Evolutionary conservation across 148 eudicot genomes (phyloP).

Genomic region (Vaccinium corymbosum): DNA sequence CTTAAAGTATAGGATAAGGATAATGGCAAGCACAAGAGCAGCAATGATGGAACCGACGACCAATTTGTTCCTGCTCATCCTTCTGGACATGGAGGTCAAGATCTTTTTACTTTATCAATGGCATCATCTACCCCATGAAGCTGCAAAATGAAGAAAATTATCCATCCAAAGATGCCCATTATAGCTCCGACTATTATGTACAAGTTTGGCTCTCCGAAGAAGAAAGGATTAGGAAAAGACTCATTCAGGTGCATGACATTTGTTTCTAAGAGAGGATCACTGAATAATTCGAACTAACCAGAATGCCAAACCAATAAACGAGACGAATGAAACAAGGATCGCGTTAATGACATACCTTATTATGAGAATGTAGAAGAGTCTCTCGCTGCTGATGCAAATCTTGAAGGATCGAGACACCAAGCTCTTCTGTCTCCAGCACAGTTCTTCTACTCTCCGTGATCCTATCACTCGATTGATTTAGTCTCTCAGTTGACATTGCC

Average conservation of each 20-base stretch:
- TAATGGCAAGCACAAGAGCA: conserved; percentile 68
- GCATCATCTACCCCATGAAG: conserved; percentile 89
- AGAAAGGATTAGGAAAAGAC: not conserved
- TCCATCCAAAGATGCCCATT: not conserved
- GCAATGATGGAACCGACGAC: conserved; percentile 70
- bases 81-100: conserved; percentile 76
- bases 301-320: not conserved
- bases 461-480: conserved; percentile 55
- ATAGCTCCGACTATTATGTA: not conserved
- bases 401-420: conserved; percentile 55
- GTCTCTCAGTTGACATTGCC: conserved; percentile 55
- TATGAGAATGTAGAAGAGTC: conserved; percentile 50
- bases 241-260: not conserved
- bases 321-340: not conserved
- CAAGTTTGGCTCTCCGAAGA: not conserved
- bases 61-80: conserved; percentile 92
- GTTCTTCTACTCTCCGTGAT: conserved; percentile 52
- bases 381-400: conserved; percentile 58
- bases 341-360: conserved; percentile 31
- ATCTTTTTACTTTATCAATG: conserved; percentile 91
- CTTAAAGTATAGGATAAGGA: conserved; percentile 72
- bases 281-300: not conserved
- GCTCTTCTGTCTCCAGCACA: conserved; percentile 62
- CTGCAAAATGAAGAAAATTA: conserved; percentile 33
- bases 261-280: not conserved